Base-by-base conservation (phyloP, 164 flowering plant genomes). In the Sextonia rubra region DNA sequence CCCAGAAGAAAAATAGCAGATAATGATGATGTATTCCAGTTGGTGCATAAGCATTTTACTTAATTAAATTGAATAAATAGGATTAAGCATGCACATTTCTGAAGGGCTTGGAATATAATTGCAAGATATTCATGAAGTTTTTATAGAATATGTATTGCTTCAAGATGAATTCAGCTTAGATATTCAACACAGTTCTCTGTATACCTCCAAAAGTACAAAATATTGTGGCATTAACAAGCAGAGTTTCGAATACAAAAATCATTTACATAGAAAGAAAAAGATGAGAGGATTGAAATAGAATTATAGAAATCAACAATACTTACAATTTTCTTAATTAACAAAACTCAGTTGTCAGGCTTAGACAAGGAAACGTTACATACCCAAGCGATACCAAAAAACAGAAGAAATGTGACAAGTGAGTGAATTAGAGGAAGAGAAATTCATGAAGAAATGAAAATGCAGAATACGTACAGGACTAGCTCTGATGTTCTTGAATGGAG, bases 391-490 rank as follows among this genome's bases (percentile, higher is more conserved):
- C 20, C 6, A 20, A 20, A 25, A 4, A 30, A 69, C 14, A 52
- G 37, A 22, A 49, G 49, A 12, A 25, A 32, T 32, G 12, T 15
- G 27, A 47, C 11, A 32, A 47, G 11, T 47, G 48, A 66, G 68
- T 20, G 3, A 66, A 66, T 18, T 66, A 30, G 47, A 37, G 44
- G 44, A 47, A 68, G 25, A 47, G 47, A 24, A 62, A 37, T 14
- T 12, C 30, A 29, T 5, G 24, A 29, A 20, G 15, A 58, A 61
- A 60, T 32, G 68, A 26, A 60, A 0, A 70, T 3, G 27, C 25
- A 12, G 52, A 63, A 55, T 30, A 25, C 97, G 90, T 88, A 95
- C 99, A 62, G 99, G 96, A 86, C 99, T 95, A 64, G 93, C 94
- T 87, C 73, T 90, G 78, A 90, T 66, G 78, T 77, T 55, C 86